Evolutionary conservation across 768 basidiomycete genomes (phyloP).

Genomic region (Termitomyces sp.): DNA sequence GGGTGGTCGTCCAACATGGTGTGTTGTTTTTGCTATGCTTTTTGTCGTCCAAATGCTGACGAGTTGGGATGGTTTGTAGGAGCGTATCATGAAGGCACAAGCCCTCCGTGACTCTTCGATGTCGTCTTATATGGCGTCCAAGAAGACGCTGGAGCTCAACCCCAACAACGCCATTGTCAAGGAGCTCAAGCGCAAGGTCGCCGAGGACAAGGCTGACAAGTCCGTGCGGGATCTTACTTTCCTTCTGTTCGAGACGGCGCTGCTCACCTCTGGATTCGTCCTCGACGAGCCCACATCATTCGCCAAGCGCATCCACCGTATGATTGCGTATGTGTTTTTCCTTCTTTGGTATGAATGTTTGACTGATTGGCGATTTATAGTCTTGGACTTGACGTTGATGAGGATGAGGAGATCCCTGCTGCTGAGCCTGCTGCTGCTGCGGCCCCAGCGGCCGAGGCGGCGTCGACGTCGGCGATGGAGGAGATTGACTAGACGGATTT

Average conservation of each 20-base stretch:
- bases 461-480: conserved; percentile 88
- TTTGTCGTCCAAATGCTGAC: not conserved
- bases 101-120: conserved; percentile 94
- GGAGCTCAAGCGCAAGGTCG: conserved; percentile 92
- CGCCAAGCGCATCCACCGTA: conserved; percentile 93
- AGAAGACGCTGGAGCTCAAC: conserved; percentile 98
- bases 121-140: conserved; percentile 99
- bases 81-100: conserved; percentile 99
- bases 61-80: conserved; percentile 32
- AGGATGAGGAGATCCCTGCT: conserved; percentile 42
- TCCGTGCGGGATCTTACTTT: conserved; percentile 95
- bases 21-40: conserved; percentile 15
- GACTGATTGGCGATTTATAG: conserved; percentile 21
- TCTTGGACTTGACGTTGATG: conserved; percentile 85
- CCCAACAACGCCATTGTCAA: conserved; percentile 88
- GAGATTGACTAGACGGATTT: conserved; percentile 73
- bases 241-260: conserved; percentile 94
- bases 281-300: conserved; percentile 94
- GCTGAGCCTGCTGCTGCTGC: conserved; percentile 41
- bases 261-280: conserved; percentile 93
- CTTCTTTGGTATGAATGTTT: conserved; percentile 1
- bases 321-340: conserved; percentile 69
- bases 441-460: conserved; percentile 49
- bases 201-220: conserved; percentile 98
- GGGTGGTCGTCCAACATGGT: conserved; percentile 99